Evolutionary conservation across 176 grass and related monocot genomes (phyloP), one percentile per base, ranked within the genome.

Genomic region (Paspalum vaginatum): DNA sequence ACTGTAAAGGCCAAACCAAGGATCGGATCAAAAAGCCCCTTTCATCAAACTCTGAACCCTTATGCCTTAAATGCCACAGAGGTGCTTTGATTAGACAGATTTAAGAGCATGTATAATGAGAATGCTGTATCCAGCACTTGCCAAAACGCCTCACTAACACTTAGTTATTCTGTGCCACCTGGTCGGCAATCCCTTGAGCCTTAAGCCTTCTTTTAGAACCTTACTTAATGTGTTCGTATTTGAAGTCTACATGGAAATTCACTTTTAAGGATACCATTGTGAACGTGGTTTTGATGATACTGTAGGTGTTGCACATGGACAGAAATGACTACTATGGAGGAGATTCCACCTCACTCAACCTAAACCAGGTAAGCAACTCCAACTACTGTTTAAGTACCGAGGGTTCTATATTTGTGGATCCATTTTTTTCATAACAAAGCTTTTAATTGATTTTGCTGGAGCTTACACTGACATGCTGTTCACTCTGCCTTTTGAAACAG

Each of bases 291-390:
- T 42, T 26, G 40, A 70, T 85, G 70, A 75, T 76, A 56, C 79
- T 80, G 46, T 77, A 97, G 94, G 94, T 97, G 14, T 75, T 97
- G 70, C 94, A 97, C 73, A 97, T 97, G 94, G 94, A 97, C 79
- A 90, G 94, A 68, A 97, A 97, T 88, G 91, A 91, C 56, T 97
- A 97, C 55, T 97, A 97, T 69, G 94, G 94, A 66, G 94, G 94
- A 72, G 94, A 97, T 65, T 97, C 94, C 37, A 91, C 91, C 62
- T 97, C 94, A 2, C 91, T 97, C 75, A 97, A 94, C 79, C 91
- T 97, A 59, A 79, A 84, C 49, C 94, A 97, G 91, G 94, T 85
- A 91, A 81, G 77, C 32, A 22, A 54, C 41, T 63, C 47, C 32
- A 45, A 71, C 47, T 43, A 74, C 21, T 70, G 47, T 76, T 41